These are phyloP conservation scores for Phytophthora gonapodyides DNA, from an alignment of 352 stramenopile genomes.

Conservation along the genomic window DNA sequence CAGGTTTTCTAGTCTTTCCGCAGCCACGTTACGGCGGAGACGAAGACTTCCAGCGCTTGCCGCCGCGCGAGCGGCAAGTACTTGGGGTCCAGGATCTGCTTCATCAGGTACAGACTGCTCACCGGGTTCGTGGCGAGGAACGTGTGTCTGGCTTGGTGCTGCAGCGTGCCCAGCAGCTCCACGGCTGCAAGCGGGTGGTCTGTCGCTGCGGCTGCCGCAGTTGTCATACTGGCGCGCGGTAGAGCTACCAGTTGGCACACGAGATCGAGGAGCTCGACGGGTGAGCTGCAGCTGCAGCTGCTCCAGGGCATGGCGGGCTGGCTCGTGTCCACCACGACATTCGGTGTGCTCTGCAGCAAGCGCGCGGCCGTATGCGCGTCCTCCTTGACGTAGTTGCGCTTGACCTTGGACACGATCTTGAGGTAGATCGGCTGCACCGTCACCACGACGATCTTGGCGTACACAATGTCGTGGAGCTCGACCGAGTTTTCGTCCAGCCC, in stretches of 20 bases:
- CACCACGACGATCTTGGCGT: constrained; percentile 40
- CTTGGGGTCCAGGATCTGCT: constrained; percentile 39
- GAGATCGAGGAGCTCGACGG: constrained; percentile 38
- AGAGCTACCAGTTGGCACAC: constrained; percentile 31
- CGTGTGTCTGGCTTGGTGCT: constrained; percentile 27
- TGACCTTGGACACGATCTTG: constrained; percentile 44
- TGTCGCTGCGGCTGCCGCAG: constrained; percentile 16
- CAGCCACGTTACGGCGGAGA: constrained; percentile 26
- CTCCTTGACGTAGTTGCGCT: constrained; percentile 37
- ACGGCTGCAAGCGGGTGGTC: constrained; percentile 31
- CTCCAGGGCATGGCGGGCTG: constrained; percentile 26
- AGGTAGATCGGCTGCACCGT: constrained; percentile 47
- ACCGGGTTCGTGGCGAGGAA: constrained; percentile 37
- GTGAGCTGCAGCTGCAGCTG: constrained; percentile 34
- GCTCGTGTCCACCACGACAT: constrained; percentile 24
- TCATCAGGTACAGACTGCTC: constrained; percentile 39
- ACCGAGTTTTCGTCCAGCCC: constrained; percentile 41
- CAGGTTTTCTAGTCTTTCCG: constrained; percentile 31
- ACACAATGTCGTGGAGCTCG: constrained; percentile 40
- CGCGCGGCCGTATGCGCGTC: constrained; percentile 32
- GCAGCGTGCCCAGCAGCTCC: constrained; percentile 24
- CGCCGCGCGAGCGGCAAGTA: constrained; percentile 22
- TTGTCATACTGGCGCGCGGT: constrained; percentile 15
- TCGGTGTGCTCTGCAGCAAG: constrained; percentile 21
- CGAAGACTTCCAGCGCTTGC: constrained; percentile 31